Evolutionary conservation across 2,329 filamentous ascomycete genomes (phyloP), one percentile per base, ranked within the genome.

Genomic region (Chaetomium strumarium): DNA sequence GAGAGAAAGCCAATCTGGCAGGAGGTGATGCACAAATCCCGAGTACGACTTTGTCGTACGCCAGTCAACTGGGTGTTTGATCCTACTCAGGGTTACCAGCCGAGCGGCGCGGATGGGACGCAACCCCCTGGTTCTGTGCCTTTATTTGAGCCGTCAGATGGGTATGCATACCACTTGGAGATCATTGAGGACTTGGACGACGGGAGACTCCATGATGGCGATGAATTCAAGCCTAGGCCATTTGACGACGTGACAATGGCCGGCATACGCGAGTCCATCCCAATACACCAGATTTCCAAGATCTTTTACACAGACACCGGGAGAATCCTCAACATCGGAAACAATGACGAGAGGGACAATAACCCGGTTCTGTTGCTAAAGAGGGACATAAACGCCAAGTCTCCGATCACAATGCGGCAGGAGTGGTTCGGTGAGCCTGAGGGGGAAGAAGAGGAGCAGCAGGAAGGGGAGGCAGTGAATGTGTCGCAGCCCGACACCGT

Each of bases 281-380:
- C 77, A 0, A 69, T 80, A 4, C 67, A 73, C 33, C 74, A 82
- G 62, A 79, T 96, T 5, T 88, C 90, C 6, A 96, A 95, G 64
- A 89, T 96, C 31, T 95, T 96, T 69, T 96, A 96, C 63, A 90
- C 90, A 1, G 88, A 95, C 60, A 95, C 89, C 0, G 90, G 90
- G 16, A 88, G 88, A 60, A 88, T 96, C 10, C 75, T 96, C 24
- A 95, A 95, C 56, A 90, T 96, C 51, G 73, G 74, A 48, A 51
- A 44, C 14, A 70, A 69, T 19, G 69, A 70, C 9, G 84, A 84
- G 13, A 84, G 85, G 59, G 78, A 79, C 2, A 89, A 86, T 63
- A 88, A 83, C 53, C 86, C 88, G 0, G 81, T 92, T 1, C 71
- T 93, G 1, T 69, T 93, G 0, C 67, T 93, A 39, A 91, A 90